Evolutionary conservation across 106 monocot species (phyloP), one percentile per base, ranked within the genome.

Genomic region (Gastrodia elata): DNA sequence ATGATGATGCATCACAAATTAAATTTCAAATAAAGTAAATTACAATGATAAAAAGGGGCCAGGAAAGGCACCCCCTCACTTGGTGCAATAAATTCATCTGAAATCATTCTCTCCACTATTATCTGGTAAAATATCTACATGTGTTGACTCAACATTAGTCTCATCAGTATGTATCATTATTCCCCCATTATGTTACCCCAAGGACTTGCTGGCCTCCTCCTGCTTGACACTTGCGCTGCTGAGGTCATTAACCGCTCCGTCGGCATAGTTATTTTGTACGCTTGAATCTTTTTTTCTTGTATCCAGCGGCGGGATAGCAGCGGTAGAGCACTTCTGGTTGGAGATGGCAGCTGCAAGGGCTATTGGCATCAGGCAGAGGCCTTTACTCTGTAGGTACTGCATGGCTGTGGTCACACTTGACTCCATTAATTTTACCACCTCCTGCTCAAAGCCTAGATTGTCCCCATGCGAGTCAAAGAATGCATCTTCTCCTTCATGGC

Each of bases 281-380:
- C 27, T 74, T 36, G 5, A 39, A 3, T 78, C 55, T 0, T 71
- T 38, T 34, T 87, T 83, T 68, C 69, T 73, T 65, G 71, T 55
- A 1, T 80, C 80, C 0, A 75, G 77, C 0, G 77, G 77, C 37
- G 80, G 81, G 38, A 75, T 75, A 52, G 82, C 41, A 14, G 79
- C 72, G 36, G 39, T 16, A 20, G 78, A 75, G 28, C 89, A 82
- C 69, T 93, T 97, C 56, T 83, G 81, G 70, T 22, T 79, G 11
- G 93, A 88, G 42, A 88, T 88, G 11, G 90, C 88, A 30, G 93
- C 43, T 3, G 97, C 97, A n/a, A 98, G 97, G 18, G 89, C 84
- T 20, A 88, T 72, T 0, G 93, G 97, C 93, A 98, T 93, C 65
- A 98, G 83, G 83, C 97, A 93, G 37, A 98, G 84, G 20, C 90